phyloP scores from a whole-genome alignment of 345 rosid genomes.

The Mangifera indica region DNA sequence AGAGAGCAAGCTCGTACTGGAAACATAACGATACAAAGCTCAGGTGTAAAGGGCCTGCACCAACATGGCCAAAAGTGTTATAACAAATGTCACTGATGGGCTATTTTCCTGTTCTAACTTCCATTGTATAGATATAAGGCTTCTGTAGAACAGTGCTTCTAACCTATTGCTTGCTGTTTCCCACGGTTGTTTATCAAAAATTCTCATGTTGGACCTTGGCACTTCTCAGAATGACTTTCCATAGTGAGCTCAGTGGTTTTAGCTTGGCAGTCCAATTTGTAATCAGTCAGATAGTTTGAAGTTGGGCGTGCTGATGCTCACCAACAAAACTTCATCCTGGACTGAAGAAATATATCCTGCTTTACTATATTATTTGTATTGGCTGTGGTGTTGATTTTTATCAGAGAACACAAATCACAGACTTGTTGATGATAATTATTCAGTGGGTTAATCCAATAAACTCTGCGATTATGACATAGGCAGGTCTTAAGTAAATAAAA shows the following conservation, averaged over 20 bases:
- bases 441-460: too few relatives aligned
- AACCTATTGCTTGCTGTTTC: conserved; percentile 14
- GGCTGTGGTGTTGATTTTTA: too few relatives aligned
- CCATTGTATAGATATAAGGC: conserved; percentile 38
- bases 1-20: conserved; percentile 22
- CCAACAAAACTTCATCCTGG: too few relatives aligned
- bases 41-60: conserved; percentile 31
- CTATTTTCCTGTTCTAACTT: conserved; percentile 11
- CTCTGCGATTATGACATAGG: too few relatives aligned
- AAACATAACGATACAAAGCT: conserved; percentile 23
- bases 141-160: conserved; percentile 15
- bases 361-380: too few relatives aligned
- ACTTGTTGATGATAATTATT: too few relatives aligned
- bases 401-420: too few relatives aligned
- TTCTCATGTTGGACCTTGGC: not conserved
- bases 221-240: not conserved
- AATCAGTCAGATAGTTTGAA: not conserved
- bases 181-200: not conserved
- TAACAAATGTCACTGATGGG: conserved; percentile 30
- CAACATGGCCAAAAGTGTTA: too few relatives aligned
- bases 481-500: too few relatives aligned
- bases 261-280: conserved; percentile 16
- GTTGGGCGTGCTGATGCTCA: too few relatives aligned
- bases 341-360: too few relatives aligned
- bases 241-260: not conserved